phyloP scores from a whole-genome alignment of 1,284 basidiomycete species.

The Ceratobasidium sp. region DNA sequence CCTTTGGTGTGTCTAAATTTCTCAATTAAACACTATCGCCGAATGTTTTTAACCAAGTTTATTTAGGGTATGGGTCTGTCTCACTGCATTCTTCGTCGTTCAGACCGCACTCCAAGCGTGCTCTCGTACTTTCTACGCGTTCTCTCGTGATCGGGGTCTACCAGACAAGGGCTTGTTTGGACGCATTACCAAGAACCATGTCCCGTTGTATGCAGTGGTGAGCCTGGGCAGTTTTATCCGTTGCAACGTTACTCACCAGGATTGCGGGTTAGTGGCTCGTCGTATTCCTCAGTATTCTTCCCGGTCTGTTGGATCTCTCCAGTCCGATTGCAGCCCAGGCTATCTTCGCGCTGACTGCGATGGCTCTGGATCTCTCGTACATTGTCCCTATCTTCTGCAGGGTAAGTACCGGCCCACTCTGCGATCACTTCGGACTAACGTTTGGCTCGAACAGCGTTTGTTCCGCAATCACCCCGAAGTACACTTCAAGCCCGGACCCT shows the following conservation, averaged over 20 bases:
- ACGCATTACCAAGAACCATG: constrained; percentile 67
- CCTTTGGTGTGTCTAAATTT: constrained; percentile 70
- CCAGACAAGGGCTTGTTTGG: constrained; percentile 84
- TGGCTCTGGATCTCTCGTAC: constrained; percentile 49
- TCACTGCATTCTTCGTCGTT: constrained; percentile 82
- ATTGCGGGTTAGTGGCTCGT: constrained; percentile 61
- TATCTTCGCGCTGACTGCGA: constrained; percentile 79
- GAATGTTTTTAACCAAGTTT: not conserved
- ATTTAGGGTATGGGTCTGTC: constrained; percentile 65
- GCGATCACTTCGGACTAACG: not conserved
- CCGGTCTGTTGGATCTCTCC: constrained; percentile 73
- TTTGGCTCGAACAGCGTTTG: constrained; percentile 53
- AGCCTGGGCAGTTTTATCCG: constrained; percentile 49
- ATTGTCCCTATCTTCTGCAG: constrained; percentile 54
- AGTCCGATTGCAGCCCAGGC: constrained; percentile 80
- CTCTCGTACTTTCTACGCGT: constrained; percentile 86
- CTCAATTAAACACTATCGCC: too few relatives aligned
- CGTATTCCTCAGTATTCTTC: constrained; percentile 61
- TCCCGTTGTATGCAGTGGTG: constrained; percentile 69
- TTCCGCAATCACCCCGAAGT: constrained; percentile 82
- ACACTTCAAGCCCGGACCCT: constrained; percentile 84
- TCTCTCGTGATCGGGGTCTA: constrained; percentile 78
- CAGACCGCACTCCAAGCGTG: constrained; percentile 82
- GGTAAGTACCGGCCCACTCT: not conserved
- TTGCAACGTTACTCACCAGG: constrained; percentile 16